Percentiles rank a stretch among this genome's conserved stretches.
phyloP scores from a whole-genome alignment of 2,329 filamentous ascomycete species.

The Penicillium sp. region DNA sequence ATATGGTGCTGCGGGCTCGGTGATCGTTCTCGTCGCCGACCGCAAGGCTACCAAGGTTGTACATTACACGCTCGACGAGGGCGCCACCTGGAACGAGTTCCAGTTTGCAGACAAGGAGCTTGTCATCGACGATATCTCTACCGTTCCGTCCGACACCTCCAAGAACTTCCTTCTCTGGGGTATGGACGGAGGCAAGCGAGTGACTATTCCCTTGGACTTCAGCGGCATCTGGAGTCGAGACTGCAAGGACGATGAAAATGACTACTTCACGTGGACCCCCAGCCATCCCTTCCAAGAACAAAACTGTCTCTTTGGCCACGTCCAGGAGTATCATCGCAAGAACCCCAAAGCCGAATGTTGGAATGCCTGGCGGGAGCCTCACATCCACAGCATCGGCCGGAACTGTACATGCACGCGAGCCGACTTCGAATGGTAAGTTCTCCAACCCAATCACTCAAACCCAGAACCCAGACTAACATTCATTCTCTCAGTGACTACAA shows the following conservation, averaged over 20 bases:
- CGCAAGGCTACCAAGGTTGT: slow-evolving; percentile 66
- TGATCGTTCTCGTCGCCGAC: slow-evolving; percentile 83
- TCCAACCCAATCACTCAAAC: not conserved
- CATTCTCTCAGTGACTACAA: slow-evolving; percentile 77
- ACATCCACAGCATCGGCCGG: slow-evolving; percentile 67
- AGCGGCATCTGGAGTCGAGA: slow-evolving; percentile 70
- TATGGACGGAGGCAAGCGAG: slow-evolving; percentile 57
- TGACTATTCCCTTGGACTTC: slow-evolving; percentile 87
- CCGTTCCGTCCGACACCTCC: slow-evolving; percentile 83
- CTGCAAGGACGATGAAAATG: slow-evolving; percentile 64
- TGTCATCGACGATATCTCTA: slow-evolving; percentile 77
- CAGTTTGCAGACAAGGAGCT: slow-evolving; percentile 73
- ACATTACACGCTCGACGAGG: slow-evolving; percentile 79
- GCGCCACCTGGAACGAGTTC: slow-evolving; percentile 75
- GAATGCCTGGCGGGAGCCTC: slow-evolving; percentile 72
- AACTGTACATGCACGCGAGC: slow-evolving; percentile 82
- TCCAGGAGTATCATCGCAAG: slow-evolving; percentile 88
- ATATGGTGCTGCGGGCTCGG: slow-evolving; percentile 91
- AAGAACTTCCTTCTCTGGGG: slow-evolving; percentile 93
- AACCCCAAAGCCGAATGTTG: slow-evolving; percentile 76
- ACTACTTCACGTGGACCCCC: slow-evolving; percentile 88
- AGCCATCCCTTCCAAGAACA: slow-evolving; percentile 76
- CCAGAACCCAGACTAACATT: slow-evolving; percentile 11
- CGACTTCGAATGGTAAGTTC: slow-evolving; percentile 87
- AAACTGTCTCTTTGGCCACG: slow-evolving; percentile 90